Conservation (phyloP, 2,329 filamentous ascomycete genomes). For the Zymoseptoria brevis region DNA sequence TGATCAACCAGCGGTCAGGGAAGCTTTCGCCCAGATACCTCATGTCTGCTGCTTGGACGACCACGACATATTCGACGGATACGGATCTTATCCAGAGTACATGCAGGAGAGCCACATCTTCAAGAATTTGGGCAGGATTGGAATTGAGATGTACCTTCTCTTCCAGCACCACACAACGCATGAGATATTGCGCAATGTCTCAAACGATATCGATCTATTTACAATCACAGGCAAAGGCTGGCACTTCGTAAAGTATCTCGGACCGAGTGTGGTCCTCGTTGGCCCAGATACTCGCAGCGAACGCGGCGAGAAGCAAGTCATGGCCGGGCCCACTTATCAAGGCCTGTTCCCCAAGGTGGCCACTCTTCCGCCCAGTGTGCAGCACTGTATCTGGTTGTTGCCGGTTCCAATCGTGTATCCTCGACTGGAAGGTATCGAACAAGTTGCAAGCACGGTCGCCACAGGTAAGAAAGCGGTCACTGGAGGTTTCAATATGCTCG, state of each 20-base stretch:
- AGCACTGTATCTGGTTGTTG: constrained; percentile 95
- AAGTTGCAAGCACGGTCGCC: constrained; percentile 80
- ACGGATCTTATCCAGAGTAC: constrained; percentile 92
- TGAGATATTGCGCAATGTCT: constrained; percentile 83
- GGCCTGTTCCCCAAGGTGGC: constrained; percentile 94
- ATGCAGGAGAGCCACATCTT: constrained; percentile 98
- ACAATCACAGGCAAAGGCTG: constrained; percentile 95
- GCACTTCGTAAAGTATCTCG: constrained; percentile 97
- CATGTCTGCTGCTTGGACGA: constrained; percentile 90
- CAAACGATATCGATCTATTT: constrained; percentile 83
- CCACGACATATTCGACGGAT: constrained; percentile 97
- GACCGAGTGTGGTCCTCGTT: constrained; percentile 80
- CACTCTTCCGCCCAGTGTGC: constrained; percentile 79
- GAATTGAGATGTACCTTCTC: constrained; percentile 93
- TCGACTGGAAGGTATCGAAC: constrained; percentile 82
- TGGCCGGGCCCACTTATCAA: constrained; percentile 95
- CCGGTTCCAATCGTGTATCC: constrained; percentile 88
- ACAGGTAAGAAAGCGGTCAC: constrained; percentile 96
- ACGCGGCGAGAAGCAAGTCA: constrained; percentile 78
- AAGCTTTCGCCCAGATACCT: constrained; percentile 95
- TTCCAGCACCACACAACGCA: constrained; percentile 98
- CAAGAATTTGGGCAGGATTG: constrained; percentile 93
- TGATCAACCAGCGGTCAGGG: constrained; percentile 86
- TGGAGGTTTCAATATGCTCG: constrained; percentile 89
- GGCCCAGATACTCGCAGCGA: constrained; percentile 90